Conservation (phyloP, 2,329 filamentous ascomycete genomes). For the Rosellinia necatrix region DNA sequence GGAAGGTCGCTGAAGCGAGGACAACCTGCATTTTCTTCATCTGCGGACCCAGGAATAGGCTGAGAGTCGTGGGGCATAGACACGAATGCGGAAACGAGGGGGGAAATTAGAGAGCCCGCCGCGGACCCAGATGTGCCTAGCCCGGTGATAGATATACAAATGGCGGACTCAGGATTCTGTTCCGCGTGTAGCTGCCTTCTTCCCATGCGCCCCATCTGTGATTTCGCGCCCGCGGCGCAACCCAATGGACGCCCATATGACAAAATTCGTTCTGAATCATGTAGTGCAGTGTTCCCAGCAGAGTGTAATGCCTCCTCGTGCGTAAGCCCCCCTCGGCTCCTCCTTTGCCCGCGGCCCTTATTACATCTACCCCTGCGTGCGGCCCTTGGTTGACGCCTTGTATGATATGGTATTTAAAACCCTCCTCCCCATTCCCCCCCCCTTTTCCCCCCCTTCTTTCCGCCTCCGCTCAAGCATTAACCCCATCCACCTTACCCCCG, state of each 20-base stretch:
- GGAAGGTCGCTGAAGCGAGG: not conserved
- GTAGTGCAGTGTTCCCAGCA: not conserved
- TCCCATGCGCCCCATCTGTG: not conserved
- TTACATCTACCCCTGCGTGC: no score
- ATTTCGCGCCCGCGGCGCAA: not conserved
- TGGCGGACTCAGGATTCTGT: slow-evolving; percentile 8
- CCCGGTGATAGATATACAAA: slow-evolving; percentile 18
- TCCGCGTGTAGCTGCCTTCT: not conserved
- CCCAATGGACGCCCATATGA: not conserved
- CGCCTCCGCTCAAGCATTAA: slow-evolving; percentile 36
- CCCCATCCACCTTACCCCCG: slow-evolving; percentile 49
- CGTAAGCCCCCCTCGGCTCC: not conserved
- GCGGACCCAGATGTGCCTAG: slow-evolving; percentile 5
- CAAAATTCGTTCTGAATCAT: no score
- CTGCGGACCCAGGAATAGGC: slow-evolving; percentile 1
- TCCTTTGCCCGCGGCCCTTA: no score
- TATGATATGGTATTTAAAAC: no score
- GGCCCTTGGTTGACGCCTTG: not conserved
- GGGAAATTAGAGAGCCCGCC: not conserved
- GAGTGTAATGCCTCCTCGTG: not conserved
- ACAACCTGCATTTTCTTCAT: slow-evolving; percentile 4
- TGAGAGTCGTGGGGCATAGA: slow-evolving; percentile 5
- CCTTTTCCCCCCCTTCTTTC: not conserved
- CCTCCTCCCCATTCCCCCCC: no score
- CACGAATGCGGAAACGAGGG: slow-evolving; percentile 5